Percentiles rank a stretch among this genome's conserved stretches.
phyloP scores from a whole-genome alignment of 2,329 filamentous ascomycete species.

The Aureobasidium sp. region DNA sequence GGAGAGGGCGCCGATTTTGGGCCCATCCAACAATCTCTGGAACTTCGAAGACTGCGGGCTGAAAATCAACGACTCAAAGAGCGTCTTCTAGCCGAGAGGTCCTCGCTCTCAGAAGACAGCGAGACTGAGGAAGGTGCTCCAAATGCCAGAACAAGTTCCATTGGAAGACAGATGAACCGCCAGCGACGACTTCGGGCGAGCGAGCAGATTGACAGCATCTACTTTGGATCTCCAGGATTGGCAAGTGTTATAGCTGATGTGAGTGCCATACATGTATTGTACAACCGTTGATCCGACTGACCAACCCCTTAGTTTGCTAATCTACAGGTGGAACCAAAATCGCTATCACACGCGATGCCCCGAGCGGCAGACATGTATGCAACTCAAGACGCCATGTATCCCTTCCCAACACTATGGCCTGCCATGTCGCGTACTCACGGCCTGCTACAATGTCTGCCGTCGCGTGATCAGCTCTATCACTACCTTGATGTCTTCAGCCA shows the following conservation, averaged over 20 bases:
- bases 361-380: constrained; percentile 38
- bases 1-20: constrained; percentile 41
- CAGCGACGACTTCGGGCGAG: constrained; percentile 35
- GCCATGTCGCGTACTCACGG: constrained; percentile 30
- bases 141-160: constrained; percentile 20
- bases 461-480: constrained; percentile 31
- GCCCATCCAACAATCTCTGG: constrained; percentile 42
- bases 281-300: background rate
- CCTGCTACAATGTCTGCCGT: constrained; percentile 34
- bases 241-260: constrained; percentile 43
- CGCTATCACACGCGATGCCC: constrained; percentile 39
- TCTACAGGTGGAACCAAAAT: constrained; percentile 34
- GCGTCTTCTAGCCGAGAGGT: constrained; percentile 30
- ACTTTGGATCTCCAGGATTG: constrained; percentile 45
- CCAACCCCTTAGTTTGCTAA: constrained; percentile 34
- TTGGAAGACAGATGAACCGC: constrained; percentile 23
- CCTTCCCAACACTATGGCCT: constrained; percentile 39
- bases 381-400: constrained; percentile 32
- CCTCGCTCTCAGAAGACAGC: constrained; percentile 28
- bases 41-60: constrained; percentile 39
- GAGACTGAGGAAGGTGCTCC: constrained; percentile 30
- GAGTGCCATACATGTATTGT: constrained; percentile 9
- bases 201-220: constrained; percentile 40
- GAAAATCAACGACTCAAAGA: constrained; percentile 42
- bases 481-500: constrained; percentile 38